phyloP scores from a whole-genome alignment of 2,329 filamentous ascomycete species.

The Didymella pinodella region DNA sequence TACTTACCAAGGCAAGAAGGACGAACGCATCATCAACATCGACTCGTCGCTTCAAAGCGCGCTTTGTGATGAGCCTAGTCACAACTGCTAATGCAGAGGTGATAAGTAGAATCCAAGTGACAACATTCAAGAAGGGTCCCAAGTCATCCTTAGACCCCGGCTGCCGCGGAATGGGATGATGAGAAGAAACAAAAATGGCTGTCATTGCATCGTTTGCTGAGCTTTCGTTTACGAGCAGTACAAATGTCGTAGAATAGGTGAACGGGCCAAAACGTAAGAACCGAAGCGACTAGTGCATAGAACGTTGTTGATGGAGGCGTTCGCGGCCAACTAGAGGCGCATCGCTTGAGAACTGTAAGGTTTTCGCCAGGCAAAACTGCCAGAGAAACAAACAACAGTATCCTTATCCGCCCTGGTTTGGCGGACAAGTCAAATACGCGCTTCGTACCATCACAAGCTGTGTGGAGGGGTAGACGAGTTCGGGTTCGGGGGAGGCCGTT shows the following conservation, averaged over 20 bases:
- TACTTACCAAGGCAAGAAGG: conserved; percentile 42
- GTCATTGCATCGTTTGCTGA: conserved; percentile 40
- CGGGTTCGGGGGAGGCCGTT: conserved; percentile 21
- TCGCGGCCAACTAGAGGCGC: conserved; percentile 21
- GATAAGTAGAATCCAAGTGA: conserved; percentile 48
- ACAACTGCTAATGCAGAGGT: conserved; percentile 45
- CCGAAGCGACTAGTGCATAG: conserved; percentile 21
- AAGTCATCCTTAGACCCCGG: conserved; percentile 40
- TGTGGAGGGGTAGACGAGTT: conserved; percentile 23
- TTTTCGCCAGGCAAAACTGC: conserved; percentile 18
- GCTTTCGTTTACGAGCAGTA: conserved; percentile 19
- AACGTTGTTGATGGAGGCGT: conserved; percentile 21
- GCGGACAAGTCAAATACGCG: conserved; percentile 22
- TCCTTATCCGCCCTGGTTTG: conserved; percentile 30
- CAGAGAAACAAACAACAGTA: conserved; percentile 27
- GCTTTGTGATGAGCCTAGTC: conserved; percentile 47
- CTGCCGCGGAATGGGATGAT: conserved; percentile 37
- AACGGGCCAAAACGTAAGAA: conserved; percentile 8
- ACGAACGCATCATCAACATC: conserved; percentile 49
- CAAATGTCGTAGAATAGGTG: conserved; percentile 6
- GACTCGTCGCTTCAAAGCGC: conserved; percentile 41
- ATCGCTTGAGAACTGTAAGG: conserved; percentile 33
- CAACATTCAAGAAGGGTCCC: conserved; percentile 47
- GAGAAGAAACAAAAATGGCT: conserved; percentile 32
- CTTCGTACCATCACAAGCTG: conserved; percentile 25